Conservation (phyloP, 495 filamentous ascomycete species). For the Neurospora africana region DNA sequence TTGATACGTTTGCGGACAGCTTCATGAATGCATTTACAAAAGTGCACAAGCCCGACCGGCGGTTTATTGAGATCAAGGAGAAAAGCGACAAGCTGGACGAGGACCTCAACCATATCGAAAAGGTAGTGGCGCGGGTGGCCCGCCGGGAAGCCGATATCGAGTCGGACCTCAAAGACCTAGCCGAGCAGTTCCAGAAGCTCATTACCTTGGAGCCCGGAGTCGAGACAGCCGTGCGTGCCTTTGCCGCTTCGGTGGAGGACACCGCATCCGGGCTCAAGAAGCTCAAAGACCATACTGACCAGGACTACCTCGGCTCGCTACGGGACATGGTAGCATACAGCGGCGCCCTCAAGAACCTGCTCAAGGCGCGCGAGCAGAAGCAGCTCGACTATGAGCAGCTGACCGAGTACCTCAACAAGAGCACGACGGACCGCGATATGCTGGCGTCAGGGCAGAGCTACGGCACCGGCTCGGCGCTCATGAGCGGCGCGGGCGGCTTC, state of each 20-base stretch:
- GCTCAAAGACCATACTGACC: conserved; percentile 87
- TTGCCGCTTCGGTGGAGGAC: conserved; percentile 76
- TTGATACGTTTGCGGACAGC: conserved; percentile 90
- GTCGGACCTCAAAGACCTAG: conserved; percentile 77
- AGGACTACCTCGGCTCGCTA: conserved; percentile 83
- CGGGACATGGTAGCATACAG: conserved; percentile 93
- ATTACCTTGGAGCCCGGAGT: conserved; percentile 83
- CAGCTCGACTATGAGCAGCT: conserved; percentile 95
- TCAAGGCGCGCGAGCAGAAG: conserved; percentile 93
- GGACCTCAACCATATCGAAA: conserved; percentile 84
- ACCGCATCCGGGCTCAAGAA: conserved; percentile 61
- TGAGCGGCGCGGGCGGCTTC: conserved; percentile 70
- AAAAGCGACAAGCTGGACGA: conserved; percentile 93
- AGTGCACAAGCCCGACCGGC: conserved; percentile 85
- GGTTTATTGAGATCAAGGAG: conserved; percentile 89
- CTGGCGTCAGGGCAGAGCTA: conserved; percentile 57
- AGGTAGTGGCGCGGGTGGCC: conserved; percentile 80
- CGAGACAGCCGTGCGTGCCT: conserved; percentile 65
- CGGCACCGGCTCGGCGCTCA: conserved; percentile 38
- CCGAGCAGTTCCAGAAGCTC: conserved; percentile 87
- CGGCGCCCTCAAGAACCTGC: conserved; percentile 66
- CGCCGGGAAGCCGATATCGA: conserved; percentile 84
- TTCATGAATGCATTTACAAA: conserved; percentile 97
- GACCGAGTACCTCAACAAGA: conserved; percentile 89
- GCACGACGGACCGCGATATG: conserved; percentile 75